Conservation (phyloP, 371 early-diverging fungal species). For the Apophysomyces variabilis region DNA sequence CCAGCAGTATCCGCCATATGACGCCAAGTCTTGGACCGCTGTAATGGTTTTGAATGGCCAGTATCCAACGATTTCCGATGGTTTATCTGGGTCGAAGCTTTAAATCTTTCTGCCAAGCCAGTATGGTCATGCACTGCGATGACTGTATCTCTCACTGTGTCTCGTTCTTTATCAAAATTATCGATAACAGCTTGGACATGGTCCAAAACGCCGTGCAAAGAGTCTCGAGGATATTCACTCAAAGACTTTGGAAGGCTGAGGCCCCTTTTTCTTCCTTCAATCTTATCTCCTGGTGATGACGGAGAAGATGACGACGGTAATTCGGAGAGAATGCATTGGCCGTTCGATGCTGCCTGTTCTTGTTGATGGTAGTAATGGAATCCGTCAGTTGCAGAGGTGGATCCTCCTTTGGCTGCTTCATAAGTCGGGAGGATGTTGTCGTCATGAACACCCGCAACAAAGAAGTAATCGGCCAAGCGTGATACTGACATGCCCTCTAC, state of each 20-base stretch:
- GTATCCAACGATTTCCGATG: conserved; percentile 2
- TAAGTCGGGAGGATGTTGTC: conserved; percentile 37
- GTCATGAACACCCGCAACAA: conserved; percentile 53
- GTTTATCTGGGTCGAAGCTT: not conserved
- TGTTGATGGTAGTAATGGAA: conserved; percentile 38
- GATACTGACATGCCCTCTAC: conserved; percentile 13
- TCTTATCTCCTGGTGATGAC: not conserved
- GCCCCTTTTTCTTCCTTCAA: conserved; percentile 2
- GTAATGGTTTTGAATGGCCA: not conserved
- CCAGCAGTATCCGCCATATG: conserved; percentile 7
- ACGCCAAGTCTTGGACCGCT: conserved; percentile 15
- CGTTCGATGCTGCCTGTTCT: conserved; percentile 29
- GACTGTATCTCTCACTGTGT: conserved; percentile 48
- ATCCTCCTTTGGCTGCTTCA: conserved; percentile 33
- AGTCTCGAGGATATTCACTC: conserved; percentile 14
- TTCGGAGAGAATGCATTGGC: not conserved
- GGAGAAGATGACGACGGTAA: not conserved
- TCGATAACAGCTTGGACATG: conserved; percentile 55
- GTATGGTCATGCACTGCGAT: conserved; percentile 59
- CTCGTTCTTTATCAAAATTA: conserved; percentile 54
- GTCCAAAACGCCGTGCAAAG: conserved; percentile 41
- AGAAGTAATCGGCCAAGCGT: conserved; percentile 52
- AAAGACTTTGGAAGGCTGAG: conserved; percentile 6
- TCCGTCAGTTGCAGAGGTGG: conserved; percentile 21
- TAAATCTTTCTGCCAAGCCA: conserved; percentile 51